Conservation (phyloP, 2,329 filamentous ascomycete species). For the Aspergillaceae sp. region DNA sequence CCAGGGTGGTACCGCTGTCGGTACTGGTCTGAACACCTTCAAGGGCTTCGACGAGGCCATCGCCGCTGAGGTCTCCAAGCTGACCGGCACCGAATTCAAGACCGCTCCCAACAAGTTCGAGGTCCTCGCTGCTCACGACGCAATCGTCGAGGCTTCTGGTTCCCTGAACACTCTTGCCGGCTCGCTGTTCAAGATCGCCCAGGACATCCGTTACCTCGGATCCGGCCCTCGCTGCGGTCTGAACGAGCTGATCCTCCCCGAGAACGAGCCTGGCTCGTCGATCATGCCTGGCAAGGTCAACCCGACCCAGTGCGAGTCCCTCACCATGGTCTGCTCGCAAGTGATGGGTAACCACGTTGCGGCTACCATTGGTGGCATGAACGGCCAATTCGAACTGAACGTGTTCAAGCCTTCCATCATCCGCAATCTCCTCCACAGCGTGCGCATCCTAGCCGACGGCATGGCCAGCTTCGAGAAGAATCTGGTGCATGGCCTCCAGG, state of each 20-base stretch:
- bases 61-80: constrained; percentile 79
- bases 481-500: constrained; percentile 75
- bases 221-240: constrained; percentile 93
- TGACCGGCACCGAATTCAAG: constrained; percentile 88
- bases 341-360: constrained; percentile 97
- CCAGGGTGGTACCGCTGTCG: constrained; percentile 93
- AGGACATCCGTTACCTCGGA: constrained; percentile 95
- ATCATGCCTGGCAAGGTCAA: constrained; percentile 99
- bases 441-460: constrained; percentile 76
- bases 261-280: constrained; percentile 95
- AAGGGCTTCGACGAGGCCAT: constrained; percentile 91
- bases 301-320: constrained; percentile 92
- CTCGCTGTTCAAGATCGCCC: constrained; percentile 94
- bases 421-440: constrained; percentile 87
- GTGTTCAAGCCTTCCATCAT: constrained; percentile 98
- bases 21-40: constrained; percentile 96
- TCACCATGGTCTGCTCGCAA: constrained; percentile 96
- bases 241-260: constrained; percentile 83
- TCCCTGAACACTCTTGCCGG: constrained; percentile 85
- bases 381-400: constrained; percentile 97
- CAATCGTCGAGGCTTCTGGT: constrained; percentile 87
- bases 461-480: constrained; percentile 96
- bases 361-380: constrained; percentile 87
- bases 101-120: constrained; percentile 99
- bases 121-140: constrained; percentile 89